These are phyloP conservation scores for Venturia aucupariae DNA, from an alignment of 2,329 filamentous ascomycete genomes.

Conservation along the genomic window DNA sequence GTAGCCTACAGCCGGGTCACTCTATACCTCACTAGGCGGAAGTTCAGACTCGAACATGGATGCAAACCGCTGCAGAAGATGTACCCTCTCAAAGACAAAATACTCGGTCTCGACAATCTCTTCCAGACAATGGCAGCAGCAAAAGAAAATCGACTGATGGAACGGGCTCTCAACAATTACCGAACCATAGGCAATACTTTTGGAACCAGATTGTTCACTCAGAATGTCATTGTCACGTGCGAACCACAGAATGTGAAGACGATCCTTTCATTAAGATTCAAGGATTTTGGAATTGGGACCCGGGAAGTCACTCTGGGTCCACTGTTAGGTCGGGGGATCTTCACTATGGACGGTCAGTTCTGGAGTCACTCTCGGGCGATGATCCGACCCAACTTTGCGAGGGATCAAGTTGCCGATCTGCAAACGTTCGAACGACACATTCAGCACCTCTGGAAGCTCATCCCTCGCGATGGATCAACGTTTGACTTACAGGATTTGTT, in stretches of 20 bases:
- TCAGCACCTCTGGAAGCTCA: constrained; percentile 45
- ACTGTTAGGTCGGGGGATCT: constrained; percentile 36
- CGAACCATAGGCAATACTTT: constrained; percentile 28
- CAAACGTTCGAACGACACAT: constrained; percentile 53
- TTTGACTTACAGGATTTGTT: constrained; percentile 34
- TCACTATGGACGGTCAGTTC: constrained; percentile 36
- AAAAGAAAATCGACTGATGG: constrained; percentile 22
- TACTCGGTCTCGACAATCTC: constrained; percentile 46
- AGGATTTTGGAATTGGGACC: constrained; percentile 36
- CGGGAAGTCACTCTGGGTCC: constrained; percentile 29
- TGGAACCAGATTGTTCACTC: constrained; percentile 17
- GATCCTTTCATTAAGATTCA: constrained; percentile 36
- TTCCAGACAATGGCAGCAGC: constrained; percentile 30
- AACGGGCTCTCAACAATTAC: constrained; percentile 24
- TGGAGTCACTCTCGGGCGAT: constrained; percentile 35
- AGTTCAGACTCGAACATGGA: constrained; percentile 34
- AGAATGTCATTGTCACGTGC: constrained; percentile 29
- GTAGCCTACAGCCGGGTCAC: constrained; percentile 19
- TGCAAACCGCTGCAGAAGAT: constrained; percentile 36
- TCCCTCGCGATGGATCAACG: constrained; percentile 44
- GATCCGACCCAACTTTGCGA: constrained; percentile 45
- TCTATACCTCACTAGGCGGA: constrained; percentile 28
- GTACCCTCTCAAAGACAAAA: constrained; percentile 44
- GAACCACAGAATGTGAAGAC: constrained; percentile 42
- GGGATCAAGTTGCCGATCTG: constrained; percentile 44